These are phyloP conservation scores for Paulownia fortunei DNA, from an alignment of 257 asterid species.

Conservation along the genomic window DNA sequence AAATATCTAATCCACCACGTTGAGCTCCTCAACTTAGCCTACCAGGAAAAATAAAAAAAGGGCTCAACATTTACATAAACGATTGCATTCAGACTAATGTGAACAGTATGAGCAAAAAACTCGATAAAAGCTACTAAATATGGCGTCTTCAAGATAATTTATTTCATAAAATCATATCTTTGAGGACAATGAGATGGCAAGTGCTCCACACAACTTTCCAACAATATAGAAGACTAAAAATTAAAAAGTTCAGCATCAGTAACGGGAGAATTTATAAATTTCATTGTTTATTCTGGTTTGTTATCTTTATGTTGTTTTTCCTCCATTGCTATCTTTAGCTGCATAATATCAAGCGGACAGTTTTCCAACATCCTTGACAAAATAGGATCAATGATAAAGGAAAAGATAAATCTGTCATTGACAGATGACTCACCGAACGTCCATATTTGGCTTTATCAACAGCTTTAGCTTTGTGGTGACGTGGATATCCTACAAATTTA, in stretches of 20 bases:
- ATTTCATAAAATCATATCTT: background rate
- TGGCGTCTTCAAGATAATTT: background rate
- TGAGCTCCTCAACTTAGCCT: constrained; percentile 74
- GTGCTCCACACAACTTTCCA: background rate
- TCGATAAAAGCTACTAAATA: background rate
- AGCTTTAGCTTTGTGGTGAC: constrained; percentile 51
- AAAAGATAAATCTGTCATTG: background rate
- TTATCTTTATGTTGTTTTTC: background rate
- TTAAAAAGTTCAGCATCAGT: background rate
- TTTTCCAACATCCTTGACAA: constrained; percentile 12
- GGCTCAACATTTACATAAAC: background rate
- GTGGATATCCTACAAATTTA: constrained; percentile 60
- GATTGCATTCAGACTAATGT: background rate
- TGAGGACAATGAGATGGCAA: background rate
- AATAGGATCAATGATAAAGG: background rate
- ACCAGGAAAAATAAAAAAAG: background rate
- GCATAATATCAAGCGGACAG: background rate
- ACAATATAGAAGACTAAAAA: background rate
- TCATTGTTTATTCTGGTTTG: background rate
- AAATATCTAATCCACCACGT: constrained; percentile 75
- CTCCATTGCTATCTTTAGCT: background rate
- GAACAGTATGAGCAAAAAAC: background rate
- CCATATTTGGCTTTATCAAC: constrained; percentile 61
- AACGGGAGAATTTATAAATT: background rate
- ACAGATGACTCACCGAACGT: constrained; percentile 57